Conservation (phyloP, 1,284 basidiomycete genomes). For the Cryptococcus deneoformans region DNA sequence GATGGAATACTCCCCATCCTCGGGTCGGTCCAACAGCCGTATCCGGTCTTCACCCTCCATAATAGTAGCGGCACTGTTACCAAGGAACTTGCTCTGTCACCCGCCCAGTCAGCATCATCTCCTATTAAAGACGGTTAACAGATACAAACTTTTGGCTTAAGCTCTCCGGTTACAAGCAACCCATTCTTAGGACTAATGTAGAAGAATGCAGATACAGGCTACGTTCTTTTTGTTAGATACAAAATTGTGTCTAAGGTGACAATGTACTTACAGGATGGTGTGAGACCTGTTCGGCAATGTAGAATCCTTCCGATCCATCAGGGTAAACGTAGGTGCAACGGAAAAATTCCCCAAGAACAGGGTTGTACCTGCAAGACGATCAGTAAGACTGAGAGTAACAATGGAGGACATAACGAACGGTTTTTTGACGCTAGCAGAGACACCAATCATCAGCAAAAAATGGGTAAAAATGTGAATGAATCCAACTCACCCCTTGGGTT, state of each 20-base stretch:
- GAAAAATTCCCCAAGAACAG: constrained; percentile 96
- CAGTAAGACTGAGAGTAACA: too few relatives aligned
- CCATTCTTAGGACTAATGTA: constrained; percentile 91
- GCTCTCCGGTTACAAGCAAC: constrained; percentile 78
- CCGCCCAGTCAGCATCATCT: not conserved
- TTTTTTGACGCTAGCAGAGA: too few relatives aligned
- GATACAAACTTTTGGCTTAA: constrained; percentile 69
- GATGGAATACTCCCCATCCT: constrained; percentile 64
- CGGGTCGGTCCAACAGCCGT: constrained; percentile 69
- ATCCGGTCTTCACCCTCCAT: constrained; percentile 97
- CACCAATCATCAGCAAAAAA: too few relatives aligned
- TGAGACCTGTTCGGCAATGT: constrained; percentile 88
- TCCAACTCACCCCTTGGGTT: constrained; percentile 70
- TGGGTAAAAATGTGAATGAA: not conserved
- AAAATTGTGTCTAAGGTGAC: not conserved
- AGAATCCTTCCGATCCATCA: constrained; percentile 89
- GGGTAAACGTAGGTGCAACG: constrained; percentile 92
- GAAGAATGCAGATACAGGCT: constrained; percentile 92
- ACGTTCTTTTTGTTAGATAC: not conserved
- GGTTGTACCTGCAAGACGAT: constrained; percentile 64
- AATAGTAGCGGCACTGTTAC: constrained; percentile 89
- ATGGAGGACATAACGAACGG: too few relatives aligned
- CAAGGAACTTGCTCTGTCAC: constrained; percentile 76
- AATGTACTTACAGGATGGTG: constrained; percentile 45
- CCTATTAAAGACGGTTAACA: not conserved